Evolutionary conservation across 225 moss, liverwort and hornwort genomes (phyloP).

Genomic region (Pleurozium schreberi): DNA sequence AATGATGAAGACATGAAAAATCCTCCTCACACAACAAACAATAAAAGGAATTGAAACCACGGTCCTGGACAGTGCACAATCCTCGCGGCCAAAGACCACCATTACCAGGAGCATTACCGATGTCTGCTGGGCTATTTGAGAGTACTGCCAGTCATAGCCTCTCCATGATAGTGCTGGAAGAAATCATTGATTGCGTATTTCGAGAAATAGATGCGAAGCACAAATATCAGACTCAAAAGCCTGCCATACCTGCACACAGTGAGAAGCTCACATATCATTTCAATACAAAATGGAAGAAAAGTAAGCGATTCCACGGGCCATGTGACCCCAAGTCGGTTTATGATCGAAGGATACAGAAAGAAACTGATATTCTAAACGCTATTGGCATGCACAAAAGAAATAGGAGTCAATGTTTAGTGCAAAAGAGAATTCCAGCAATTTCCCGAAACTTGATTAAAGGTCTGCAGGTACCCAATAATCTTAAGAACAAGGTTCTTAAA

Average conservation of each 20-base stretch:
- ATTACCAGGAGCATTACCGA: neutral
- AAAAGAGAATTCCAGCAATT: neutral
- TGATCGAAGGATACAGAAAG: no score
- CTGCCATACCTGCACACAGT: neutral
- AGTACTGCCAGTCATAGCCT: neutral
- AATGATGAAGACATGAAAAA: neutral
- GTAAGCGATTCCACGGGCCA: no score
- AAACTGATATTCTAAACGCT: neutral
- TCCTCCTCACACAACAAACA: neutral
- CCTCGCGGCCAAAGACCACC: neutral
- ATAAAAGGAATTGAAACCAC: neutral
- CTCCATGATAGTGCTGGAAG: neutral
- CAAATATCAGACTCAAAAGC: neutral
- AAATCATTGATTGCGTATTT: neutral
- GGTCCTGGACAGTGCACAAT: neutral
- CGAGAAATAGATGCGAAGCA: neutral
- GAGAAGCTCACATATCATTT: neutral
- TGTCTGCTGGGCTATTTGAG: neutral
- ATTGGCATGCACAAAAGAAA: neutral
- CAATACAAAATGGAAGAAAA: neutral
- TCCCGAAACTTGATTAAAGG: neutral
- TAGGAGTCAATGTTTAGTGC: neutral
- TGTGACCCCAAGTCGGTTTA: no score
- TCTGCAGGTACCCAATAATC: no score
- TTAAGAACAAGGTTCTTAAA: neutral